Percentiles rank a stretch among this genome's conserved stretches.
These are phyloP conservation scores for Elsinoe perseae DNA, from an alignment of 2,329 filamentous ascomycete genomes.

Conservation along the genomic window DNA sequence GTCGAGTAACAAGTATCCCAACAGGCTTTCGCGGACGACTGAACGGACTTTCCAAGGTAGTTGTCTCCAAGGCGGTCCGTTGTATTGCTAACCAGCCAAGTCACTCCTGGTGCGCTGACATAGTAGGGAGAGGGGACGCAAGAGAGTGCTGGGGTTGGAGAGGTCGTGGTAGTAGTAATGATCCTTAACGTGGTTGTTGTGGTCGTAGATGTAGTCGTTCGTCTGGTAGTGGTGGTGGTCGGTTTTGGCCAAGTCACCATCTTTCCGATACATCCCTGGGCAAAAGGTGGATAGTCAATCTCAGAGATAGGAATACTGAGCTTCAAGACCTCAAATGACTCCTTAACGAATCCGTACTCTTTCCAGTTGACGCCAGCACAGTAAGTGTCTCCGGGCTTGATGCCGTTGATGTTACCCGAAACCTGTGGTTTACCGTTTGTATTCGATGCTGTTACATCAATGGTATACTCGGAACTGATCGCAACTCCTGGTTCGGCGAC, in stretches of 20 bases:
- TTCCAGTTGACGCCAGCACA: background rate
- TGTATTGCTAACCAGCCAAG: no score
- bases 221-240: background rate
- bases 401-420: background rate
- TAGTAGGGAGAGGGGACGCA: no score
- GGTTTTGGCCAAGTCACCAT: background rate
- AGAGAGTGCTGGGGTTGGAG: background rate
- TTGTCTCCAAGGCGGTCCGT: no score
- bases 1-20: no score
- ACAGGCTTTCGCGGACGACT: no score
- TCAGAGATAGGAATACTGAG: background rate
- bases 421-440: background rate
- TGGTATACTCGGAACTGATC: background rate
- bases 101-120: no score
- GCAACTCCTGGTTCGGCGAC: background rate
- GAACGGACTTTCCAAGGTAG: no score
- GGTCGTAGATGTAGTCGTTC: background rate
- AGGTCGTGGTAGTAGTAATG: background rate
- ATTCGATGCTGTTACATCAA: slow-evolving; percentile 1
- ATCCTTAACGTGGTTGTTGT: background rate
- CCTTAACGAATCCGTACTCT: background rate
- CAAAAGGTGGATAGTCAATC: background rate
- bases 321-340: slow-evolving; percentile 1
- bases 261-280: background rate
- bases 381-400: background rate